Evolutionary conservation across 2,329 filamentous ascomycete genomes (phyloP).

Genomic region (Kalmusia sp.): DNA sequence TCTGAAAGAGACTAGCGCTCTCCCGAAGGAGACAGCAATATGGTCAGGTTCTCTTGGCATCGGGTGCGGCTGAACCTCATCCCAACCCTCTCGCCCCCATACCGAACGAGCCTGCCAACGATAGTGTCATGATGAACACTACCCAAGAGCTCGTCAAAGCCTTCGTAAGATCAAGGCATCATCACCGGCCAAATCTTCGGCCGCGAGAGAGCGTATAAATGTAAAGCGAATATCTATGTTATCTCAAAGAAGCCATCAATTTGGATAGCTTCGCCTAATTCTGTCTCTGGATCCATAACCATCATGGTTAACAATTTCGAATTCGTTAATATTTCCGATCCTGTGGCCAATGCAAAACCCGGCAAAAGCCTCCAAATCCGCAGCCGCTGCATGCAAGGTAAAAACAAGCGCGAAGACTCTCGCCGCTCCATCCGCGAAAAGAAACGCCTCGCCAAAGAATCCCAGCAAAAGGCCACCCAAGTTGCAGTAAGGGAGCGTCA

Average conservation of each 20-base stretch:
- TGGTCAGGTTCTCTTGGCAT: neutral
- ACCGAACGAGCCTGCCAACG: neutral
- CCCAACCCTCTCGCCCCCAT: neutral
- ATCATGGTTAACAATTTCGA: constrained; percentile 7
- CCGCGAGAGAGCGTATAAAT: neutral
- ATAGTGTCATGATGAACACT: neutral
- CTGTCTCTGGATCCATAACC: neutral
- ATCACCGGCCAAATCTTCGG: too few relatives aligned
- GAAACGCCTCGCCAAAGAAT: neutral
- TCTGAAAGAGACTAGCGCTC: neutral
- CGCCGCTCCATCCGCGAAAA: constrained; percentile 15
- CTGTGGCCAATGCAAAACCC: constrained; percentile 12
- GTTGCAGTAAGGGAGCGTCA: neutral
- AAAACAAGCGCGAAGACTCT: constrained; percentile 24
- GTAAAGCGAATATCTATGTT: too few relatives aligned
- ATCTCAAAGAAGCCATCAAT: neutral
- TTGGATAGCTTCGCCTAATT: neutral
- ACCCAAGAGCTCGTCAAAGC: neutral
- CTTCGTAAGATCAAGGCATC: too few relatives aligned
- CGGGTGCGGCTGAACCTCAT: neutral
- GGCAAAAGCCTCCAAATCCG: constrained; percentile 20
- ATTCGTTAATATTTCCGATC: constrained; percentile 14
- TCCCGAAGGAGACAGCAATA: neutral
- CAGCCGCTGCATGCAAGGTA: constrained; percentile 26
- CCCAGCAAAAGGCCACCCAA: neutral